These are phyloP conservation scores for Nissolia schottii DNA, from an alignment of 306 rosid species.

Conservation along the genomic window DNA sequence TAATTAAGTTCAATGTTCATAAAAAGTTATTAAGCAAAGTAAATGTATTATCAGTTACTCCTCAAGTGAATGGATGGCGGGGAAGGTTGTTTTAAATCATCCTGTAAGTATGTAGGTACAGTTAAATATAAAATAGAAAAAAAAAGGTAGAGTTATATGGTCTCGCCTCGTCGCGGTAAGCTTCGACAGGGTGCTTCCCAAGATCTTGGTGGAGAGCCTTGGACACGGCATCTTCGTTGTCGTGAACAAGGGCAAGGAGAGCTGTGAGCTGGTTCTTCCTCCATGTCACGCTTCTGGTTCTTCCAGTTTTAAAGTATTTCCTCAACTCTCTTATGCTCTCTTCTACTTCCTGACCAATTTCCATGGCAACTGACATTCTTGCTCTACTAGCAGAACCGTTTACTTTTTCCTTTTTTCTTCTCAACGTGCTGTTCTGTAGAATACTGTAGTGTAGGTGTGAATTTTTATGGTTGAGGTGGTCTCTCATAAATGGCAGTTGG, in stretches of 20 bases:
- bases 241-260: slow-evolving; percentile 49
- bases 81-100: too few species aligned
- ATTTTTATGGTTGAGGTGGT: background rate
- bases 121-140: too few species aligned
- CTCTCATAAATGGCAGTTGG: slow-evolving; percentile 22
- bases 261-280: slow-evolving; percentile 67
- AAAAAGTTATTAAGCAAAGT: too few species aligned
- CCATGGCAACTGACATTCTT: slow-evolving; percentile 1
- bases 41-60: too few species aligned
- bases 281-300: slow-evolving; percentile 61
- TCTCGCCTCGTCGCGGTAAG: slow-evolving; percentile 76
- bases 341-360: slow-evolving; percentile 22
- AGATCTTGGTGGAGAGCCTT: slow-evolving; percentile 72
- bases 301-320: slow-evolving; percentile 51
- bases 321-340: slow-evolving; percentile 41
- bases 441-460: too few species aligned
- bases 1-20: too few species aligned
- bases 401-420: background rate
- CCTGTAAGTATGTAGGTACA: background rate
- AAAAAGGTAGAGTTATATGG: background rate
- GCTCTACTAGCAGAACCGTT: background rate
- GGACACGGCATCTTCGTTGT: slow-evolving; percentile 51
- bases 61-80: too few species aligned
- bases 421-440: background rate
- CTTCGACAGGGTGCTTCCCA: slow-evolving; percentile 75